Evolutionary conservation across 805 yeast genomes (phyloP), one percentile per base, ranked within the genome.

Genomic region (Clavispora phyllophila): DNA sequence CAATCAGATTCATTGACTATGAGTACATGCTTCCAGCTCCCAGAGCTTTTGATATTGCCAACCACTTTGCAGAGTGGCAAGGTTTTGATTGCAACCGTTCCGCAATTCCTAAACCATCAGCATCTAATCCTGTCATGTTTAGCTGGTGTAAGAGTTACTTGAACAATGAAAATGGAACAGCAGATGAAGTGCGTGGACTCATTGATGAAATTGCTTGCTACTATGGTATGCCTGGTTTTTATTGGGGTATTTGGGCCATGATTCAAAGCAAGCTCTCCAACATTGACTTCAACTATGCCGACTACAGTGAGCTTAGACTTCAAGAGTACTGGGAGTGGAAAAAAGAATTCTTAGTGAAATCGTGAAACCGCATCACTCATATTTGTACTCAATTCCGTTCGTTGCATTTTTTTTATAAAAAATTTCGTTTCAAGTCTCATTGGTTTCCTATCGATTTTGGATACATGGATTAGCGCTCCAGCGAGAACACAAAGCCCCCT

Each of bases 191-290:
- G 5, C 70, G 70, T 41, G 48, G 46, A 1, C 61, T 84, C 24
- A 74, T 84, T 17, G 60, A 65, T 10, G 90, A 84, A 56, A 72
- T 85, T 18, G 60, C 66, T 12, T 58, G 72, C 4, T 83, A 76
- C 66, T 85, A 82, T 66, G 93, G 93, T 0, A 62, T 84, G 62
- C 93, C 93, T 0, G 93, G 91, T 0, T 82, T 84, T 54, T 84
- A 82, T 58, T 84, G 93, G 93, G 90, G 91, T 1, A 73, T 85
- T 9, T 84, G 93, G 93, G 79, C 89, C 2, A 82, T 81, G 46
- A 84, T 85, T 41, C 93, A 84, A 60, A 72, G 83, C 46, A 73
- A 73, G 42, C 76, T 81, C 18, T 81, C 88, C 2, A 72, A 77
- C 23, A 84, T 84, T 37, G 91, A 85, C 51, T 84, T 84, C 58